Percentiles rank a stretch among this genome's conserved stretches.
These are phyloP conservation scores for Kwoniella pini DNA, from an alignment of 768 basidiomycete species.

Conservation along the genomic window DNA sequence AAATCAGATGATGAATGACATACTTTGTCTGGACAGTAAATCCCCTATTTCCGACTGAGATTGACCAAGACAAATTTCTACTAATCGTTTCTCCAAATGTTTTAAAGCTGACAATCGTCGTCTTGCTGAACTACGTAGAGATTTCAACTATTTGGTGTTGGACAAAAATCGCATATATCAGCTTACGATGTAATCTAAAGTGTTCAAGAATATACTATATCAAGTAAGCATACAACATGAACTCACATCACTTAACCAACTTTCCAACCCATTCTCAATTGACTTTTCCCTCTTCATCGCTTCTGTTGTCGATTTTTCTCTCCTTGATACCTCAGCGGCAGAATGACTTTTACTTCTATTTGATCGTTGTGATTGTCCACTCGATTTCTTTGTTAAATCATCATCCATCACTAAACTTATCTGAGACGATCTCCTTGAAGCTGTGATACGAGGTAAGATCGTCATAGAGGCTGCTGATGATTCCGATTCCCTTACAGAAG, in stretches of 20 bases:
- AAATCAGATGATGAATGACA: background rate
- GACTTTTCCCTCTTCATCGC: conserved; percentile 1
- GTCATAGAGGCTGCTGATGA: background rate
- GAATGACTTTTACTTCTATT: conserved; percentile 1
- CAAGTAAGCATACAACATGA: background rate
- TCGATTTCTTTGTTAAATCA: background rate
- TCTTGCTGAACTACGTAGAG: conserved; percentile 25
- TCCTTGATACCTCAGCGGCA: conserved; percentile 1
- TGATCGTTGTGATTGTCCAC: no score
- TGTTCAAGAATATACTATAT: background rate
- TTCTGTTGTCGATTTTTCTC: background rate
- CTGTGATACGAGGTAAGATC: background rate
- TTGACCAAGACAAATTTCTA: conserved; percentile 20
- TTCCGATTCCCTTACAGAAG: conserved; percentile 5
- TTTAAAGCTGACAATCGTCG: conserved; percentile 22
- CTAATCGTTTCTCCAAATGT: conserved; percentile 17
- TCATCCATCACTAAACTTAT: no score
- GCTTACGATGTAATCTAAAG: background rate
- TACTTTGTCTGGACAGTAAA: conserved; percentile 12
- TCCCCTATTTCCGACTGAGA: conserved; percentile 2
- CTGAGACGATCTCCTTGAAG: no score
- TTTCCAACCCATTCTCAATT: background rate
- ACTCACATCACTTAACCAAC: conserved; percentile 28
- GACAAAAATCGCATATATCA: no score
- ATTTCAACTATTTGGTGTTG: conserved; percentile 15